Evolutionary conservation across 768 basidiomycete genomes (phyloP).

Genomic region (Auriscalpium vulgare): DNA sequence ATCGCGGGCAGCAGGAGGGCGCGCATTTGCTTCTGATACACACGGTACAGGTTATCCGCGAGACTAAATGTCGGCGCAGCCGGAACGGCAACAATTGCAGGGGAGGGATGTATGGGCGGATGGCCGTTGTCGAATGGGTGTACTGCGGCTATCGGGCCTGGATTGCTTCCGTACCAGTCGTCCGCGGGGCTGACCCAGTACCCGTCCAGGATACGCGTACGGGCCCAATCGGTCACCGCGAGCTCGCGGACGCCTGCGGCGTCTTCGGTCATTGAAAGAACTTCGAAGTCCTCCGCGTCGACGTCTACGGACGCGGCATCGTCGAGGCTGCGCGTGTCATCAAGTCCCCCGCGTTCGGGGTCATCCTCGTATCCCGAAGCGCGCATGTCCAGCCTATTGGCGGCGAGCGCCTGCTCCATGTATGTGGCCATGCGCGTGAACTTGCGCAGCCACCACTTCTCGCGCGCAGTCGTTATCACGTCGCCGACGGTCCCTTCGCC

Average conservation of each 20-base stretch:
- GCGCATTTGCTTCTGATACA: slow-evolving; percentile 51
- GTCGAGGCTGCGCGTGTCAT: slow-evolving; percentile 34
- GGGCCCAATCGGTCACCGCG: slow-evolving; percentile 66
- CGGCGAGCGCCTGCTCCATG: slow-evolving; percentile 60
- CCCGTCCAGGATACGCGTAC: slow-evolving; percentile 64
- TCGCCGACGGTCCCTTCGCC: slow-evolving; percentile 62
- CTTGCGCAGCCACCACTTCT: slow-evolving; percentile 62
- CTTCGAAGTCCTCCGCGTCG: slow-evolving; percentile 16
- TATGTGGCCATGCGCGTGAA: slow-evolving; percentile 61
- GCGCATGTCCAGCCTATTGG: slow-evolving; percentile 32
- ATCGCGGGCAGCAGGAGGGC: slow-evolving; percentile 57
- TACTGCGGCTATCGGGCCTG: slow-evolving; percentile 18
- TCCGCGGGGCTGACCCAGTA: slow-evolving; percentile 73
- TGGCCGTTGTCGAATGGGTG: slow-evolving; percentile 37
- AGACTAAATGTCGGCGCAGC: slow-evolving; percentile 54
- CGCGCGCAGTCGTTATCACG: slow-evolving; percentile 52
- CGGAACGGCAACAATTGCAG: slow-evolving; percentile 38
- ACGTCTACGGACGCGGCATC: slow-evolving; percentile 8
- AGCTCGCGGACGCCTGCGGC: slow-evolving; percentile 39
- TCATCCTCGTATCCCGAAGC: slow-evolving; percentile 26
- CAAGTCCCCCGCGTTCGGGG: slow-evolving; percentile 22
- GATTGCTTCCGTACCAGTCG: slow-evolving; percentile 43
- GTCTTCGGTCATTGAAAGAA: slow-evolving; percentile 37
- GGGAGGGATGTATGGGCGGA: slow-evolving; percentile 37
- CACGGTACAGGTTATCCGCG: slow-evolving; percentile 56